A percentile compares a stretch with the other conserved stretches of the same genome.
phyloP scores from a whole-genome alignment of 1,284 basidiomycete species.

The Thelephora terrestris region DNA sequence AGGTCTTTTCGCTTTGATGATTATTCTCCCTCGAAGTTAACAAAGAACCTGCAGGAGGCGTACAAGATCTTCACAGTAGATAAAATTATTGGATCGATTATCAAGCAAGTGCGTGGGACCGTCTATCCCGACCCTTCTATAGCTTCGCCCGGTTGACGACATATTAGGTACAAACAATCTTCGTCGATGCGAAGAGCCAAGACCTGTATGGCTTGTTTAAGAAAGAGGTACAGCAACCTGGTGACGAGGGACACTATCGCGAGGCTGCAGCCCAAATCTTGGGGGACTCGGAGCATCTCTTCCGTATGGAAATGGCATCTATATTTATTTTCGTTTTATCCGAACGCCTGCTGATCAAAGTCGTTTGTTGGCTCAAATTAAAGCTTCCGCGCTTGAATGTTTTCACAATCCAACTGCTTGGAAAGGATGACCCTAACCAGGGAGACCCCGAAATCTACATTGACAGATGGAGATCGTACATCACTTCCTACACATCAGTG shows the following conservation, averaged over 20 bases:
- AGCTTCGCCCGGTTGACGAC: slow-evolving; percentile 8
- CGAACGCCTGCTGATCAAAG: background rate
- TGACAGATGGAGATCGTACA: slow-evolving; percentile 83
- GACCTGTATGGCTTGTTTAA: slow-evolving; percentile 77
- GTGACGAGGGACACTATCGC: slow-evolving; percentile 79
- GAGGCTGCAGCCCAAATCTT: slow-evolving; percentile 77
- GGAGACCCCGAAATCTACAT: slow-evolving; percentile 80
- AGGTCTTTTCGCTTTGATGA: slow-evolving; percentile 5
- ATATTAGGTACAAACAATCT: slow-evolving; percentile 60
- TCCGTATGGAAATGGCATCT: slow-evolving; percentile 85
- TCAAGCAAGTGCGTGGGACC: slow-evolving; percentile 61
- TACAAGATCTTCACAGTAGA: slow-evolving; percentile 92
- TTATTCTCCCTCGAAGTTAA: background rate
- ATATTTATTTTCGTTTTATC: background rate
- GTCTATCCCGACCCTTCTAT: slow-evolving; percentile 6
- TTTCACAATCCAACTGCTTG: slow-evolving; percentile 80
- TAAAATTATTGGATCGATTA: slow-evolving; percentile 79
- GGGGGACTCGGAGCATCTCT: slow-evolving; percentile 86
- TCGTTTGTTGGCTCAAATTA: slow-evolving; percentile 6
- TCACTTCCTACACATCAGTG: slow-evolving; percentile 81
- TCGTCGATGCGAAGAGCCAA: slow-evolving; percentile 76
- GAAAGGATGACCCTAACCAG: slow-evolving; percentile 80
- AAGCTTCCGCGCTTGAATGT: slow-evolving; percentile 63
- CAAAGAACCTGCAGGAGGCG: slow-evolving; percentile 35
- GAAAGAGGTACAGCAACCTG: slow-evolving; percentile 63